Evolutionary conservation across 345 rosid species (phyloP).

Genomic region (Noccaea bulbosa): DNA sequence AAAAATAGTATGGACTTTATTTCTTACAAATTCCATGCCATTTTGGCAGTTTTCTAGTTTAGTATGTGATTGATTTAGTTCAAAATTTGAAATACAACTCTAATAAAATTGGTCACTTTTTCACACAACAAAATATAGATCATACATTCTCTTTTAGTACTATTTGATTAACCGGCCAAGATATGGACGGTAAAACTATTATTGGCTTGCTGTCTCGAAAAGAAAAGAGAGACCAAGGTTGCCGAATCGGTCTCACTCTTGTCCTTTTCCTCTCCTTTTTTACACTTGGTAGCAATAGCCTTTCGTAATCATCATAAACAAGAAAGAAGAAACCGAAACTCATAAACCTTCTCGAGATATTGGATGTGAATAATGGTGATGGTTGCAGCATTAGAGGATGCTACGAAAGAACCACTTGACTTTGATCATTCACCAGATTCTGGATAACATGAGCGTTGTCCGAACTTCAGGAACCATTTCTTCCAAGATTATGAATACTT

Average conservation of each 20-base stretch:
- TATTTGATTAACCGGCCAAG: no score
- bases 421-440: background rate
- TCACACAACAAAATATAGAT: no score
- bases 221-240: constrained; percentile 13
- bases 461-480: background rate
- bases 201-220: background rate
- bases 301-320: background rate
- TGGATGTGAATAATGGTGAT: constrained; percentile 2
- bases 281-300: background rate
- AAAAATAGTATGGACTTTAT: background rate
- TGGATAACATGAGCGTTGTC: background rate
- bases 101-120: no score
- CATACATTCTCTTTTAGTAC: no score
- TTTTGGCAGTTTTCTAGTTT: no score
- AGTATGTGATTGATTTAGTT: no score
- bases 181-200: background rate
- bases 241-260: constrained; percentile 7
- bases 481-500: constrained; percentile 5
- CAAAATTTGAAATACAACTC: no score
- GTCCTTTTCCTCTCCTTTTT: constrained; percentile 10
- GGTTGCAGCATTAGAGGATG: background rate
- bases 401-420: background rate
- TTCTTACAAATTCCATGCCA: no score
- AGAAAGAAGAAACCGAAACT: background rate
- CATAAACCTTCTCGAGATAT: constrained; percentile 5